phyloP scores from a whole-genome alignment of 2,329 filamentous ascomycete species.

The Ascocoryne sarcoides region DNA sequence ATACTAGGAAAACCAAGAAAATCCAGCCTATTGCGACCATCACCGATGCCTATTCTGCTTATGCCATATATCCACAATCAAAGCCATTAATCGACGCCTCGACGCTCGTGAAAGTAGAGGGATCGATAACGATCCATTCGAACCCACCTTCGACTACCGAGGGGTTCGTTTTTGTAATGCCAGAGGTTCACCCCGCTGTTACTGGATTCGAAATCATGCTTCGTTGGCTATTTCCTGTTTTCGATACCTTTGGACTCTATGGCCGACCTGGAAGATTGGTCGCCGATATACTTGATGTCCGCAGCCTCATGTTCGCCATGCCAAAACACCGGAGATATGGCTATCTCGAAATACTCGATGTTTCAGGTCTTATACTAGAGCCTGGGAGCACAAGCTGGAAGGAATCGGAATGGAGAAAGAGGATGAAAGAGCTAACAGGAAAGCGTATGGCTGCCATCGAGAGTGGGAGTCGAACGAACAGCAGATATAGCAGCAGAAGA shows the following conservation, averaged over 20 bases:
- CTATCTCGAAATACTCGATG: conserved; percentile 83
- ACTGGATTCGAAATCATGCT: conserved; percentile 94
- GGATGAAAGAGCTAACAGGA: conserved; percentile 80
- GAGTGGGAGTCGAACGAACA: conserved; percentile 31
- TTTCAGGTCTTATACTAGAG: conserved; percentile 68
- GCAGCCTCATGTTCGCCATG: conserved; percentile 97
- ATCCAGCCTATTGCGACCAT: conserved; percentile 83
- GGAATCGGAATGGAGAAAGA: conserved; percentile 82
- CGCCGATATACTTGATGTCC: conserved; percentile 75
- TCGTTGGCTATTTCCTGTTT: conserved; percentile 84
- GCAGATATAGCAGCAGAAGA: conserved; percentile 49
- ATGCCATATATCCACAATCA: conserved; percentile 91
- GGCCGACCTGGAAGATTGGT: conserved; percentile 80
- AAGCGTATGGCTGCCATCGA: conserved; percentile 61
- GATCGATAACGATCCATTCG: conserved; percentile 78
- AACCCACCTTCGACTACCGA: conserved; percentile 70
- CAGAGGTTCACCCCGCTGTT: conserved; percentile 84
- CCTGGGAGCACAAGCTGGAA: conserved; percentile 70
- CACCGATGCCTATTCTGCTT: conserved; percentile 81
- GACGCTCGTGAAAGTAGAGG: conserved; percentile 88
- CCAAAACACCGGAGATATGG: conserved; percentile 80
- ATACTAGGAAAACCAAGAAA: conserved; percentile 85
- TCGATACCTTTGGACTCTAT: conserved; percentile 86
- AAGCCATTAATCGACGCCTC: conserved; percentile 92
- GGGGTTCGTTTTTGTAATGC: conserved; percentile 97